Conservation (phyloP, 1,284 basidiomycete species). For the Moesziomyces antarcticus region DNA sequence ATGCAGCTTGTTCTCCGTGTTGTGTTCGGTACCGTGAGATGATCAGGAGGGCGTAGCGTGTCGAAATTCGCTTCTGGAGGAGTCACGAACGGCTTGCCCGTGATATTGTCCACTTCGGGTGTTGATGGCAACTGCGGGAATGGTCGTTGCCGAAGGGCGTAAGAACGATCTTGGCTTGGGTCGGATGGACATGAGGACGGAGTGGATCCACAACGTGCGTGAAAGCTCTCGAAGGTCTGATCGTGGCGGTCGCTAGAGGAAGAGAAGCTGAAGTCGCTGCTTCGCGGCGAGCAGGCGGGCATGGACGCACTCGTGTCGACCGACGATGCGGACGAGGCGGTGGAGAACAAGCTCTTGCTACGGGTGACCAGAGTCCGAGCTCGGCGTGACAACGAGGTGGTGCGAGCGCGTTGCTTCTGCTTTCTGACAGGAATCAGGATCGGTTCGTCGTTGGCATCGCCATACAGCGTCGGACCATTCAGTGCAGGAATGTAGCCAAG, state of each 20-base stretch:
- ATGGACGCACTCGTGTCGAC: background rate
- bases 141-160: no score
- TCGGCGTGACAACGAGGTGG: slow-evolving; percentile 9
- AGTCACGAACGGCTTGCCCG: no score
- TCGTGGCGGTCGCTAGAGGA: no score
- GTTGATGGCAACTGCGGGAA: no score
- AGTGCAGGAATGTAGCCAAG: slow-evolving; percentile 22
- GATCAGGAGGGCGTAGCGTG: background rate
- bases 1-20: slow-evolving; percentile 1
- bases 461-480: slow-evolving; percentile 11
- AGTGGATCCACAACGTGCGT: no score
- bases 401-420: background rate
- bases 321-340: slow-evolving; percentile 3
- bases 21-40: no score
- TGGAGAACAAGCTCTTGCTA: slow-evolving; percentile 18
- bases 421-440: slow-evolving; percentile 10
- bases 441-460: background rate
- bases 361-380: slow-evolving; percentile 15
- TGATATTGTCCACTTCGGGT: no score
- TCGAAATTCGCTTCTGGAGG: background rate
- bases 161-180: no score
- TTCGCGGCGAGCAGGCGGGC: background rate
- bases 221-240: no score
- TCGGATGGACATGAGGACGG: no score
- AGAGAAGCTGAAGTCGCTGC: background rate